Conservation (phyloP, 176 grass and related monocot genomes). For the Oryza australiensis region DNA sequence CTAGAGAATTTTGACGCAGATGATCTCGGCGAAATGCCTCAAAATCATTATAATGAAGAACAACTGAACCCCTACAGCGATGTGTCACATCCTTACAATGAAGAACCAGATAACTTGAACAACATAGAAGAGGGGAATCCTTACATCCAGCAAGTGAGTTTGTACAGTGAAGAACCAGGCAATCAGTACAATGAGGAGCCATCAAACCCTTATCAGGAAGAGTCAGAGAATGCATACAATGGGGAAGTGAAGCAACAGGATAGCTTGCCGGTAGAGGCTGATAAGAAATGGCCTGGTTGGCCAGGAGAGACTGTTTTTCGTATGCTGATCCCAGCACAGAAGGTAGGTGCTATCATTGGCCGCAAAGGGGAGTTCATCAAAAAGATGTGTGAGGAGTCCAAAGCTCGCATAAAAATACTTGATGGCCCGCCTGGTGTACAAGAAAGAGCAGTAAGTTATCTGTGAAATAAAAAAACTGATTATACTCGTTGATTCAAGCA, state of each 20-base stretch:
- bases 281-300: conserved; percentile 89
- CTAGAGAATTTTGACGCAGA: conserved; percentile 40
- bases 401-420: conserved; percentile 90
- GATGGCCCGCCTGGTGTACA: conserved; percentile 72
- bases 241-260: conserved; percentile 24
- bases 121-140: conserved; percentile 22
- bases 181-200: conserved; percentile 40
- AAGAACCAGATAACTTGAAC: conserved; percentile 29
- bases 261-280: conserved; percentile 29
- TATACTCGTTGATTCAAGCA: background rate
- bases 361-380: conserved; percentile 96
- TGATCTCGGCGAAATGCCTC: conserved; percentile 21
- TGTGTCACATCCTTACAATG: background rate
- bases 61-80: background rate
- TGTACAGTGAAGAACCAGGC: conserved; percentile 28
- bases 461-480: background rate
- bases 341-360: conserved; percentile 91
- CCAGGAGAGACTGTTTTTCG: conserved; percentile 91
- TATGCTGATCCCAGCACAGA: conserved; percentile 78
- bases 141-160: conserved; percentile 33
- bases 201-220: conserved; percentile 26
- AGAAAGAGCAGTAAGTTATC: conserved; percentile 86
- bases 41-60: conserved; percentile 27
- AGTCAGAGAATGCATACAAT: conserved; percentile 37
- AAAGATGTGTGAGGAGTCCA: conserved; percentile 88